A percentile compares a stretch with the other conserved stretches of the same genome.
Evolutionary conservation across 345 rosid species (phyloP).

Genomic region (Kernera saxatilis): DNA sequence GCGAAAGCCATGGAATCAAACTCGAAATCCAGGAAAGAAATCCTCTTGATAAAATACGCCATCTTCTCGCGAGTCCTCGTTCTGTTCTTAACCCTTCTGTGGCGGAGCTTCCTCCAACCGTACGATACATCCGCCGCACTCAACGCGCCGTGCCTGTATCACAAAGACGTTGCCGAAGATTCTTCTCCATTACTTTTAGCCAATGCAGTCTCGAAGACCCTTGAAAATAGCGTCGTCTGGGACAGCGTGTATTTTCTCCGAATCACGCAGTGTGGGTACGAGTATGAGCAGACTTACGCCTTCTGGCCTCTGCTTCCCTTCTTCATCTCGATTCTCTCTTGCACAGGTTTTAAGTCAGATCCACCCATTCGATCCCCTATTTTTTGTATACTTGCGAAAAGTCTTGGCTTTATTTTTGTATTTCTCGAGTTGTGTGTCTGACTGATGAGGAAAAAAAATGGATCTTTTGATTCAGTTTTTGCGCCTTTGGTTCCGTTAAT

Average conservation of each 20-base stretch:
- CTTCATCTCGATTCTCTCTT: slow-evolving; percentile 49
- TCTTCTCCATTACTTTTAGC: slow-evolving; percentile 23
- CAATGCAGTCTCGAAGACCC: slow-evolving; percentile 32
- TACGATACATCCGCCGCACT: slow-evolving; percentile 85
- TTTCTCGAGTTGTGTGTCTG: no score
- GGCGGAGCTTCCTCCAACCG: slow-evolving; percentile 60
- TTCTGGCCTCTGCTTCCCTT: slow-evolving; percentile 82
- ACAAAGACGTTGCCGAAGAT: slow-evolving; percentile 10
- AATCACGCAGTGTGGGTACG: slow-evolving; percentile 83
- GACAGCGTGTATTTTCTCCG: slow-evolving; percentile 79
- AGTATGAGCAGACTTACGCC: slow-evolving; percentile 89
- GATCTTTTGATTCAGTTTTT: slow-evolving; percentile 43
- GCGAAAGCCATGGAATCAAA: neutral
- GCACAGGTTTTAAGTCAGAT: slow-evolving; percentile 43
- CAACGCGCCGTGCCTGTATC: slow-evolving; percentile 49
- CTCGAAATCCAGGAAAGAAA: slow-evolving; percentile 23
- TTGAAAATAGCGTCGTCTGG: slow-evolving; percentile 71
- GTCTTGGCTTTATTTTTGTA: no score
- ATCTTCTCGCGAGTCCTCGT: slow-evolving; percentile 53
- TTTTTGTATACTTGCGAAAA: no score
- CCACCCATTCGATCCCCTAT: neutral
- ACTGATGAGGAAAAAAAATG: neutral
- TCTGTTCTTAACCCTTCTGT: slow-evolving; percentile 44
- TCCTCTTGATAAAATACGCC: slow-evolving; percentile 50
- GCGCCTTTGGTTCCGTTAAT: slow-evolving; percentile 65